Evolutionary conservation across 2,329 filamentous ascomycete species (phyloP), one percentile per base, ranked within the genome.

Genomic region (Arthrobotrys iridis): DNA sequence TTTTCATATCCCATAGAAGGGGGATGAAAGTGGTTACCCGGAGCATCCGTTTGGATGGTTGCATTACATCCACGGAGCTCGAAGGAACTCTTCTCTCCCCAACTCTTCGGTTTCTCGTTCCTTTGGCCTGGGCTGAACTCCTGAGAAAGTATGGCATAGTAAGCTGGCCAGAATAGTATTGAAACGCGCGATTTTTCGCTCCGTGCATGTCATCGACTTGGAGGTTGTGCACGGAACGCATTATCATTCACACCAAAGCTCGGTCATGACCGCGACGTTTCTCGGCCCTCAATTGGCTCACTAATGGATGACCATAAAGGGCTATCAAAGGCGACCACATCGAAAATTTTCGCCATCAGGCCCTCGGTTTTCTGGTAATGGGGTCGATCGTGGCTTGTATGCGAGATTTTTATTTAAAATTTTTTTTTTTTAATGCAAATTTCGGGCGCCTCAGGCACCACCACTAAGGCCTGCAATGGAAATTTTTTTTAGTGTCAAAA

Each of bases 11-110:
- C 6, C 13, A 41, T 41, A 33, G 26, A 30, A 35, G 30, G n/a
- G 24, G 24, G 37, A 40, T 43, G 59, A 63, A 74, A 46, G 45
- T 37, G 26, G 33, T 28, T 65, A 67, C 62, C 71, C 71, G 71
- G 52, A 57, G 60, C 63, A 75, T 75, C 71, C 71, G 71, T 63
- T 75, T 62, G 60, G 68, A 65, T 58, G 70, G 71, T 75, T 66
- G 63, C 71, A 63, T 59, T 35, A 64, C 59, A 65, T 45, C 18
- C n/a, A 40, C 33, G 24, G 15, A 59, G 24, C 28, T 58, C 30
- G 71, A 75, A 75, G 71, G 71, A 75, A 75, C 71, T 75, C 71
- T 75, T 75, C 57, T n/a, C n/a, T n/a, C 46, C 13, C 45, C 43
- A 35, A 24, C 30, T 66, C 24, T 45, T n/a, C n/a, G 45, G 18